Evolutionary conservation across 2,329 filamentous ascomycete species (phyloP).

Genomic region (Colletotrichum karsti): DNA sequence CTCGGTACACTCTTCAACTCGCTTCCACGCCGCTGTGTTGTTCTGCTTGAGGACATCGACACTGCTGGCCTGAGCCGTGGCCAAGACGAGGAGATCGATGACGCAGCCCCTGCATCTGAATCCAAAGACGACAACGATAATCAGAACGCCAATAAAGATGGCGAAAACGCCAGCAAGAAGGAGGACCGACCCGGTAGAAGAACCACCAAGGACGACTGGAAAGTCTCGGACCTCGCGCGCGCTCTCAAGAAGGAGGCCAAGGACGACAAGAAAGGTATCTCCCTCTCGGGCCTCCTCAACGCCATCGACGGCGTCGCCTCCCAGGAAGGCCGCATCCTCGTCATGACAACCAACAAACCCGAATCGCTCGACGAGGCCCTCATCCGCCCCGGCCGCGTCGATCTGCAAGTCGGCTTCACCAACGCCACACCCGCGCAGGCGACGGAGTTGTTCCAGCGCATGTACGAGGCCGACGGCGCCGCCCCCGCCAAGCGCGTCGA

Average conservation of each 20-base stretch:
- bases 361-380: conserved; percentile 78
- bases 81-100: conserved; percentile 39
- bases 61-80: conserved; percentile 65
- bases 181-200: conserved; percentile 29
- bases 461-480: conserved; percentile 59
- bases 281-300: conserved; percentile 82
- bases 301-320: conserved; percentile 84
- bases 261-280: conserved; percentile 64
- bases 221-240: conserved; percentile 51
- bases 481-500: conserved; percentile 18
- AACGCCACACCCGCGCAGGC: conserved; percentile 53
- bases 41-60: conserved; percentile 76
- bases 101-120: conserved; percentile 6
- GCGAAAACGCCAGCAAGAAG: conserved; percentile 27
- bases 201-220: conserved; percentile 37
- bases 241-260: conserved; percentile 48
- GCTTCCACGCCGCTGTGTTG: conserved; percentile 70
- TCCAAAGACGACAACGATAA: conserved; percentile 15
- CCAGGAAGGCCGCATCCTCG: conserved; percentile 80
- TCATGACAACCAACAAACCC: conserved; percentile 85
- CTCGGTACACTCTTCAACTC: conserved; percentile 66
- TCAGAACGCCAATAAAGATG: conserved; percentile 29
- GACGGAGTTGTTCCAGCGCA: conserved; percentile 66
- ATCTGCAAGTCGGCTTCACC: conserved; percentile 33
- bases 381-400: conserved; percentile 65